phyloP scores from a whole-genome alignment of 495 filamentous ascomycete species.

The Xylaria sp. region DNA sequence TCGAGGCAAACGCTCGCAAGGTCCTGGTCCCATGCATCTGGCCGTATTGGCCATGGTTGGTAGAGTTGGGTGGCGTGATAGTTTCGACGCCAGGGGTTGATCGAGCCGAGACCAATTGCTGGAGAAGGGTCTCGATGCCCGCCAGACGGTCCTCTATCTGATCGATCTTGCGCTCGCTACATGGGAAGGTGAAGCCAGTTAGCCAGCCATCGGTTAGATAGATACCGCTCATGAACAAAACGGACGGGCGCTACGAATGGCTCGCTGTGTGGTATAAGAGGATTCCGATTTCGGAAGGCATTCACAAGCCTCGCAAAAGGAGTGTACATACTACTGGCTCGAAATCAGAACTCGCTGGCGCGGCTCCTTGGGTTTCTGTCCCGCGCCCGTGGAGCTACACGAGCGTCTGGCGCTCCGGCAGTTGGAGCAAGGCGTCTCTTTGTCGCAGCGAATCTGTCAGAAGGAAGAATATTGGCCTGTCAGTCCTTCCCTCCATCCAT shows the following conservation, averaged over 20 bases:
- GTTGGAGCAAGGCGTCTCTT: constrained; percentile 69
- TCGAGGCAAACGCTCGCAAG: constrained; percentile 14
- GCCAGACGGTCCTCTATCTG: constrained; percentile 67
- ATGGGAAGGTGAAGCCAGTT: neutral
- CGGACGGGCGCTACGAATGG: neutral
- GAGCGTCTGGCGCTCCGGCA: constrained; percentile 64
- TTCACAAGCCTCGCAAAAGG: neutral
- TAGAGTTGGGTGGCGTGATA: constrained; percentile 2
- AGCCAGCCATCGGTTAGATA: neutral
- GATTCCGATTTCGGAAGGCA: neutral
- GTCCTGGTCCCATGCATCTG: neutral
- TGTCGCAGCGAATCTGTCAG: constrained; percentile 73
- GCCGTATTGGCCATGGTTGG: neutral
- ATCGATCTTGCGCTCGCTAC: constrained; percentile 73
- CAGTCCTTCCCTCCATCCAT: constrained; percentile 43
- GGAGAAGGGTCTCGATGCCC: constrained; percentile 63
- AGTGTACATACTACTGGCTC: constrained; percentile 65
- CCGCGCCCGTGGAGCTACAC: constrained; percentile 66
- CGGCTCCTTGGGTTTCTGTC: constrained; percentile 64
- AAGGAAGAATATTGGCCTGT: constrained; percentile 32
- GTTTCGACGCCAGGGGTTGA: constrained; percentile 21
- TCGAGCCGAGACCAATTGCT: constrained; percentile 44
- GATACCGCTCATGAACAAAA: neutral
- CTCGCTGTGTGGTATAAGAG: neutral
- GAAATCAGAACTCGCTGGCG: constrained; percentile 71